Evolutionary conservation across 108 stramenopile genomes (phyloP).

Genomic region (Parmales sp.): DNA sequence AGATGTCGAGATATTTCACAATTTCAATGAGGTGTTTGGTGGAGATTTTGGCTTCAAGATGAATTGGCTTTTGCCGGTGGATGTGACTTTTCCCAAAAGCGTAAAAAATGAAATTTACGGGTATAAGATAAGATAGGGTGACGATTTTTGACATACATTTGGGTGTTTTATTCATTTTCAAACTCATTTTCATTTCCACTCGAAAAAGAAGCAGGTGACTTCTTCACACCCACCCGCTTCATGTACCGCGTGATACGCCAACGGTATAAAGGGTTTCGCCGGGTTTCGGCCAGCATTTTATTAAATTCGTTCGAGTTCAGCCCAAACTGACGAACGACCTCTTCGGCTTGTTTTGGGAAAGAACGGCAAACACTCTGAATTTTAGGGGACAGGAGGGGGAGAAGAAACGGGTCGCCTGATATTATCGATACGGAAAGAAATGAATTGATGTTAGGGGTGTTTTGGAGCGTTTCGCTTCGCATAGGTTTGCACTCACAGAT

Average conservation of each 20-base stretch:
- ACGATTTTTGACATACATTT: too few relatives aligned
- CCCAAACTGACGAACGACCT: conserved; percentile 55
- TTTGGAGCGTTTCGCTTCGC: too few relatives aligned
- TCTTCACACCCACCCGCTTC: neutral
- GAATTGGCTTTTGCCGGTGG: conserved; percentile 22
- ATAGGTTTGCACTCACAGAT: too few relatives aligned
- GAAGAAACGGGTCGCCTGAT: conserved; percentile 48
- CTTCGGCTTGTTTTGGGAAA: conserved; percentile 53
- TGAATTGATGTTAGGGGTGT: too few relatives aligned
- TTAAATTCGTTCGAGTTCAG: conserved; percentile 58
- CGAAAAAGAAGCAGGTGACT: too few relatives aligned
- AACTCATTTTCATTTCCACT: too few relatives aligned
- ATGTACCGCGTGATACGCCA: conserved; percentile 49
- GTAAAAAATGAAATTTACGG: conserved; percentile 15
- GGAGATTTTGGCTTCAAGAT: conserved; percentile 15
- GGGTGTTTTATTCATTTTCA: too few relatives aligned
- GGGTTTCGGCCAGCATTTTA: conserved; percentile 52
- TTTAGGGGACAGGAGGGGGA: conserved; percentile 45
- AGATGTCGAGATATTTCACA: neutral
- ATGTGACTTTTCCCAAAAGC: neutral
- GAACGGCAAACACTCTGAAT: conserved; percentile 41
- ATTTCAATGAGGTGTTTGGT: conserved; percentile 37
- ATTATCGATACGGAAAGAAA: too few relatives aligned
- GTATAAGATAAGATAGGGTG: too few relatives aligned
- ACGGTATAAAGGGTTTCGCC: conserved; percentile 49